Percentiles rank a stretch among this genome's conserved stretches.
Conservation (phyloP, 768 basidiomycete genomes). For the Agaricus subrufescens region DNA sequence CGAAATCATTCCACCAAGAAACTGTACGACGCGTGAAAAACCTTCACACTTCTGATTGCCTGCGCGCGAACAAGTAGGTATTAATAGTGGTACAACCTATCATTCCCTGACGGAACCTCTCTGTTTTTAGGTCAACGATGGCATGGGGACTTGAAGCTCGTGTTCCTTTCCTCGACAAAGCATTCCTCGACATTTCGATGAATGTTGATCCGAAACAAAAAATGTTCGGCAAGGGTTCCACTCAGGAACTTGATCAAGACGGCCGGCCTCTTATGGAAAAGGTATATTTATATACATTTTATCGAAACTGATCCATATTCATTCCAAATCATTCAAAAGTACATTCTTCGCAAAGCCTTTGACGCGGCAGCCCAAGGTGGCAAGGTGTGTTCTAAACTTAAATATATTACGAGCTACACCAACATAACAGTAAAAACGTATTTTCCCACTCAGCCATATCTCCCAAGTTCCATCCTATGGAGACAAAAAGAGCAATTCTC, state of each 20-base stretch:
- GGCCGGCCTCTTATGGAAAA: constrained; percentile 95
- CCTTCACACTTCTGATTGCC: constrained; percentile 94
- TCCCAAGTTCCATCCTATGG: constrained; percentile 94
- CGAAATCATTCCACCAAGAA: constrained; percentile 89
- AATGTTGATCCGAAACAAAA: constrained; percentile 84
- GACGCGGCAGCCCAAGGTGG: constrained; percentile 72
- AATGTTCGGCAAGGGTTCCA: constrained; percentile 78
- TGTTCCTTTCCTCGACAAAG: constrained; percentile 97
- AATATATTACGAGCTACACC: not conserved
- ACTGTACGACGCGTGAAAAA: constrained; percentile 94
- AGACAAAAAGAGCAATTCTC: constrained; percentile 99
- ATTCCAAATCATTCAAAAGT: constrained; percentile 37
- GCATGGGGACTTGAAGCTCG: constrained; percentile 99
- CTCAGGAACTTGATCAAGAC: constrained; percentile 75
- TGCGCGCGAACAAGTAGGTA: constrained; percentile 92
- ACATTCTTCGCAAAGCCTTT: constrained; percentile 94
- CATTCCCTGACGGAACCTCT: not conserved
- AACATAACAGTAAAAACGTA: not conserved
- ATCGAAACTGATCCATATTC: constrained; percentile 6
- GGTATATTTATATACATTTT: constrained; percentile 33
- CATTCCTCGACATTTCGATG: constrained; percentile 93
- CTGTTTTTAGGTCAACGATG: constrained; percentile 79
- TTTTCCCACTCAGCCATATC: constrained; percentile 61
- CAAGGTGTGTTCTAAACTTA: constrained; percentile 39
- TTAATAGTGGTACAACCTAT: not conserved